Evolutionary conservation across 805 yeast genomes (phyloP), one percentile per base, ranked within the genome.

Genomic region (Kuraishia cidri): DNA sequence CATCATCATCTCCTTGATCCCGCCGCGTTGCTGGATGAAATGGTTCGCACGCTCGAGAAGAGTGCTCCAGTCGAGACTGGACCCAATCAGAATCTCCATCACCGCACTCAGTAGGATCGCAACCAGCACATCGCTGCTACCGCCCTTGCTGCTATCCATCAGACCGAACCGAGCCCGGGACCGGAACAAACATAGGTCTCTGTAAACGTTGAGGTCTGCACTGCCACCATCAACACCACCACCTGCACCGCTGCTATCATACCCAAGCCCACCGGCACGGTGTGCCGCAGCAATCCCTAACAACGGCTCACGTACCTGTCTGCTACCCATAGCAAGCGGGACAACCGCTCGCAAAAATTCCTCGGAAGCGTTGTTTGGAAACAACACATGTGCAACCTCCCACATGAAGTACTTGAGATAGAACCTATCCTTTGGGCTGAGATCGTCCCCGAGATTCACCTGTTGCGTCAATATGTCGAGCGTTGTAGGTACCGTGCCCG

Each of bases 271-370:
- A 26, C 37, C 40, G 6, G 45, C 39, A 13, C 50, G 36, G 32
- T 49, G 54, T 3, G 55, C 45, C 12, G 54, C 50, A 9, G 55
- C 43, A 4, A 52, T 52, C 4, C 48, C 54, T 3, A 50, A 15
- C 3, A 52, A 27, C 2, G 57, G 55, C 30, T 49, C 43, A 11
- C 52, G 32, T 5, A 52, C 42, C 16, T 37, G 36, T 4, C 17
- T 30, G 23, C 42, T 41, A 12, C 31, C 36, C 7, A 48, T 30
- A 7, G 47, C 40, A n/a, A 50, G 35, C 5, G 55, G 52, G 6
- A 50, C 33, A 6, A 50, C 50, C 9, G 46, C 39, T 16, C 39
- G 36, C 11, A 52, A 29, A 29, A 52, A 50, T 11, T 39, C 35
- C 18, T 47, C 43, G 6, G 47, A 45, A 19, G 52, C 43, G 19